A percentile compares a stretch with the other conserved stretches of the same genome.
Evolutionary conservation across 352 stramenopile species (phyloP).

Genomic region (Blastocystis sp.): DNA sequence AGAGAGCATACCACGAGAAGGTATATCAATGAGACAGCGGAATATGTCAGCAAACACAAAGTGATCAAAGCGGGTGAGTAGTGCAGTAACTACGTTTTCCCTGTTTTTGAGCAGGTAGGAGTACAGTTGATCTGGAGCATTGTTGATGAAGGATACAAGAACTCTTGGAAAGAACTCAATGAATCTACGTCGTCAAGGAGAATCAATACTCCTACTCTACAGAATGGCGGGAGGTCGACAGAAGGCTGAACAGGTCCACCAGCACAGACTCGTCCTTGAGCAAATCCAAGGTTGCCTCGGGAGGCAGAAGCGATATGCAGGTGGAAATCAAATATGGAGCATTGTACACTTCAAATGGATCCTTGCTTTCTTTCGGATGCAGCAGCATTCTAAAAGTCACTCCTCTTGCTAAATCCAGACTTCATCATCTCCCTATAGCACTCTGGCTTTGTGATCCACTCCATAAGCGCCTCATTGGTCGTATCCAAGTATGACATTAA

Average conservation of each 20-base stretch:
- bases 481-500: not conserved
- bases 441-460: not conserved
- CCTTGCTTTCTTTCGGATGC: not conserved
- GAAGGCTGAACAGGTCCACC: not conserved
- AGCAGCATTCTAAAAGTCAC: not conserved
- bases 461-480: not conserved
- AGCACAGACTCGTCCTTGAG: not conserved
- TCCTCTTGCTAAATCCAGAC: not conserved
- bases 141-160: not conserved
- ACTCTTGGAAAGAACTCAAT: not conserved
- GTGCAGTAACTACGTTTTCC: not conserved
- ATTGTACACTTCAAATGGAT: conserved; percentile 8
- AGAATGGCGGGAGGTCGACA: not conserved
- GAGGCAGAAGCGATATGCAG: not conserved
- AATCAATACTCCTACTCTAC: not conserved
- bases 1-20: not conserved
- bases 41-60: not conserved
- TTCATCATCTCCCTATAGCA: not conserved
- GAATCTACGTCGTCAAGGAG: not conserved
- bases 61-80: not conserved
- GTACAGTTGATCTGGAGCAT: not conserved
- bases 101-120: not conserved
- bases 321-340: not conserved
- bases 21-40: conserved; percentile 3
- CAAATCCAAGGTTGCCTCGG: not conserved